These are phyloP conservation scores for Arabidopsis lyrata DNA, from an alignment of 441 rosid species.

Conservation along the genomic window DNA sequence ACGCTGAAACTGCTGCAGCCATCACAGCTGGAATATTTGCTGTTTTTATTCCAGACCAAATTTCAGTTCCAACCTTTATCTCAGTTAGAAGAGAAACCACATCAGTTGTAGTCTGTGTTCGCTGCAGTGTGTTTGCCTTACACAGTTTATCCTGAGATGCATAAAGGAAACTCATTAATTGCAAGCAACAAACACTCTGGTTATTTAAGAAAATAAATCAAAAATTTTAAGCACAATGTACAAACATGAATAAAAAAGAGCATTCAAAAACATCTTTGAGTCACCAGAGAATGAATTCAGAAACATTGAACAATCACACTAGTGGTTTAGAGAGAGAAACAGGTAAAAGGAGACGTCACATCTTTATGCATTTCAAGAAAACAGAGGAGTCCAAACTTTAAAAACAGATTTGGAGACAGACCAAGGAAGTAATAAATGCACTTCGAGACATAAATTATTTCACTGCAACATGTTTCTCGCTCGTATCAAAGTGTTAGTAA, in stretches of 20 bases:
- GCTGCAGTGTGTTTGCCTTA: conserved; percentile 90
- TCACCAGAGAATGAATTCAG: not conserved
- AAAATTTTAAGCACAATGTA: not conserved
- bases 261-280: not conserved
- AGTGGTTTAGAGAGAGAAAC: not conserved
- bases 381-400: not conserved
- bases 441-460: not conserved
- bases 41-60: conserved; percentile 72
- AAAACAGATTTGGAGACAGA: conserved; percentile 3
- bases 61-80: conserved; percentile 82
- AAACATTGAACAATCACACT: conserved; percentile 8
- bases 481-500: not conserved
- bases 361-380: not conserved
- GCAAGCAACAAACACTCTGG: conserved; percentile 9
- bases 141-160: conserved; percentile 78
- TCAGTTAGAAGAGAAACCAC: conserved; percentile 87
- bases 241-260: not conserved
- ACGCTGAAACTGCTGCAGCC: conserved; percentile 95
- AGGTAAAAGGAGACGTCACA: not conserved
- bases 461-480: not conserved
- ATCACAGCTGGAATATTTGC: conserved; percentile 91
- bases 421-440: not conserved
- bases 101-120: conserved; percentile 71
- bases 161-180: not conserved
- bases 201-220: not conserved